Evolutionary conservation across 805 yeast genomes (phyloP), one percentile per base, ranked within the genome.

Genomic region (Kurtzmaniella fragi): DNA sequence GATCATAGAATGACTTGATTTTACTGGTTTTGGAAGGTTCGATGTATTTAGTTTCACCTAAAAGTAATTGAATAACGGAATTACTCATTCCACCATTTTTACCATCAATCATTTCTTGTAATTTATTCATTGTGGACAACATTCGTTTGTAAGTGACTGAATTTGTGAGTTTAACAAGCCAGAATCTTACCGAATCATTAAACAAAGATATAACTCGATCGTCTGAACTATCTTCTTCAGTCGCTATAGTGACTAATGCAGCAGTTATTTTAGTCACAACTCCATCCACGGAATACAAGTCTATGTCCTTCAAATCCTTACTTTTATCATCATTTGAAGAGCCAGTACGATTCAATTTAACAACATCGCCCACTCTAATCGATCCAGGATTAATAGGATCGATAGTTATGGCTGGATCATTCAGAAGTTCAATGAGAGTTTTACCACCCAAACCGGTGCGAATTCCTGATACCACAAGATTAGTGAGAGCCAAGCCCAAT

Each of bases 381-480:
- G 76, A 77, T 1, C 85, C 83, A 13, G 61, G 46, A 11, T 64
- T 69, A 5, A 76, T 53, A 56, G 50, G 38, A 45, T 50, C 9
- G 62, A 35, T 52, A 17, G 48, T 48, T 36, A 53, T 74, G 2
- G 71, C 70, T 0, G 81, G 64, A 45, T 84, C 91, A 23, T 68
- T 62, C 13, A 50, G 66, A 38, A 91, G 59, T 46, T 87, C 95
- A 11, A 87, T 49, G 4, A 82, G 65, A 1, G 79, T 66, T 42
- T 80, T 77, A 2, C 96, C 96, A 12, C 87, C 95, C 8, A 87
- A 62, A 0, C 95, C 95, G 0, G 90, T 83, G 40, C 83, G 67
- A 2, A 84, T 60, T 40, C 78, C 77, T n/a, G 72, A 71, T 11
- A 83, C 62, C 0, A 63, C 55, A 35, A 91, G 64, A 56, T 89